Base-by-base conservation (phyloP, 2,329 filamentous ascomycete species). In the Peltaster fructicola region DNA sequence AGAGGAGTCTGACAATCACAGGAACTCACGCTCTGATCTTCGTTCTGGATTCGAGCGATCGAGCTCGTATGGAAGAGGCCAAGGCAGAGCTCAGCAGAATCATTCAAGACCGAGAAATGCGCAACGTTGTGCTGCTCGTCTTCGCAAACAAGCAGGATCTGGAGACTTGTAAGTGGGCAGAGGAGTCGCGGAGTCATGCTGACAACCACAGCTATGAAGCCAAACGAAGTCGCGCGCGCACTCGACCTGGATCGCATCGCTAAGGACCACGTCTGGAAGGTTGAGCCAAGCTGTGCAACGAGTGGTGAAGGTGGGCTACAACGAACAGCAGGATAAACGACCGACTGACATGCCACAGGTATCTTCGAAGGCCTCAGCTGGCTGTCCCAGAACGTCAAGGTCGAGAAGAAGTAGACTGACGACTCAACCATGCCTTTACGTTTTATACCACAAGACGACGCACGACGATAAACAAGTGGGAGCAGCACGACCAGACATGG, bases 121-220 rank as follows among this genome's bases (percentile, higher is more conserved):
- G 85, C 55, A 88, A 98, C 54, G 88, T 88, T 41, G 74, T 93
- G 46, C 71, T 98, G 45, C 64, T 98, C 48, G 85, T 98, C 49
- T 98, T 98, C 51, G 88, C 88, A 61, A 98, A 98, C 74, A 98
- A 98, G 70, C 88, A 98, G 68, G 88, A 98, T 84, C 65, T 95
- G 58, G 76, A 77, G 24, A 56, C 55, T 39, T 45, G 88, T 93
- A 66, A 56, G 82, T 68, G n/a, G n/a, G n/a, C n/a, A n/a, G n/a
- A n/a, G n/a, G 7, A 22, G 20, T 8, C 12, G 8, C 7, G 22
- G 10, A 14, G 14, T 15, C 7, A 27, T 19, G 17, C 28, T 37
- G 15, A 31, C 22, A 8, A 21, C 18, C 11, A 27, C 33, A 57
- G 56, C 57, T 8, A 59, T 62, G 56, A 44, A 50, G 36, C 58